Percentiles rank a stretch among this genome's conserved stretches.
Evolutionary conservation across 2,329 filamentous ascomycete species (phyloP).

Genomic region (Fusarium albosuccineum): DNA sequence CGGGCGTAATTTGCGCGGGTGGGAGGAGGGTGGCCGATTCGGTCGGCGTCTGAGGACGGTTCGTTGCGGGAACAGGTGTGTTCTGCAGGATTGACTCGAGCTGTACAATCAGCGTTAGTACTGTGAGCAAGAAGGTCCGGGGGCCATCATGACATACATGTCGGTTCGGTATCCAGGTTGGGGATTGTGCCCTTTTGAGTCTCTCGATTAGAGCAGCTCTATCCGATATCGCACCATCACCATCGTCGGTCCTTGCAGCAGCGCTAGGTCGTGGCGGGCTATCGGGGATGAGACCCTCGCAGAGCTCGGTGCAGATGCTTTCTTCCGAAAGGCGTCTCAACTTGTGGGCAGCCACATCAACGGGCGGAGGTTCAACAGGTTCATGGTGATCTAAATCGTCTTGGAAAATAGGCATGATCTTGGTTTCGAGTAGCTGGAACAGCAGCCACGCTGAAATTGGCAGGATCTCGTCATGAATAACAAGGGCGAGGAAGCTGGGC

Average conservation of each 20-base stretch:
- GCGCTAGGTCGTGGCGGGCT: conserved; percentile 50
- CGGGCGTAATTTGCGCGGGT: conserved; percentile 61
- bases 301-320: conserved; percentile 71
- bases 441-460: conserved; percentile 48
- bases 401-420: conserved; percentile 70
- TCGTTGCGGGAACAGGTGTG: conserved; percentile 28
- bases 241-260: conserved; percentile 41
- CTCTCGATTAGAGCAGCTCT: conserved; percentile 85
- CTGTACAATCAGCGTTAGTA: conserved; percentile 44
- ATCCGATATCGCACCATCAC: conserved; percentile 62
- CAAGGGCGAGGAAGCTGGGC: conserved; percentile 8
- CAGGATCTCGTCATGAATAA: conserved; percentile 40
- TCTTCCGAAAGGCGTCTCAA: conserved; percentile 65
- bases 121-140: background rate
- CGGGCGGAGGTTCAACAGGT: conserved; percentile 42
- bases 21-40: conserved; percentile 59
- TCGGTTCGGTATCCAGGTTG: conserved; percentile 77
- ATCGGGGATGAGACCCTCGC: conserved; percentile 67
- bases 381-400: conserved; percentile 59
- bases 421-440: conserved; percentile 45
- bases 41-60: conserved; percentile 50
- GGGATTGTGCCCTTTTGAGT: conserved; percentile 83
- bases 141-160: conserved; percentile 63
- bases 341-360: conserved; percentile 31
- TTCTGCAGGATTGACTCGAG: conserved; percentile 54